Percentiles rank a stretch among this genome's conserved stretches.
Conservation (phyloP, 2,329 filamentous ascomycete genomes). For the Ophiostoma ips region DNA sequence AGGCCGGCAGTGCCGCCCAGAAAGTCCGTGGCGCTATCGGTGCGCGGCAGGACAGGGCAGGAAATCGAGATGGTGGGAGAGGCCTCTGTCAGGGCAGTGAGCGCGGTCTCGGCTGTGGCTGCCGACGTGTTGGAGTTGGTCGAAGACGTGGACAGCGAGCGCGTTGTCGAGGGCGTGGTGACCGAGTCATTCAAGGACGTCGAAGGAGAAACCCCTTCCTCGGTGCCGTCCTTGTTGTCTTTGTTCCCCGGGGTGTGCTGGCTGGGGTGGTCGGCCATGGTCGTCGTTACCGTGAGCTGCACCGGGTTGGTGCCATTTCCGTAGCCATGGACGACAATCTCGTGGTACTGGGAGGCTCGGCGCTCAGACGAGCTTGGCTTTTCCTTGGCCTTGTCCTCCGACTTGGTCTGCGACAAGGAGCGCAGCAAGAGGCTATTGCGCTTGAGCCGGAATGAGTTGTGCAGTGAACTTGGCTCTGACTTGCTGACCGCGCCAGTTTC, state of each 20-base stretch:
- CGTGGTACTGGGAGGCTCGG: constrained; percentile 24
- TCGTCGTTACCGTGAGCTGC: not conserved
- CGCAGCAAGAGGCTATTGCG: constrained; percentile 2
- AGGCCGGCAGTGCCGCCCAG: not conserved
- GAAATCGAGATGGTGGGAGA: not conserved
- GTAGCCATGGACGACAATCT: constrained; percentile 40
- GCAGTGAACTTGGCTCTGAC: not conserved
- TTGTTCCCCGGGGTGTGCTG: no score
- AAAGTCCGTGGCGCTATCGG: not conserved
- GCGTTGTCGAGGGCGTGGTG: constrained; percentile 5
- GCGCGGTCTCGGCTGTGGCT: constrained; percentile 4
- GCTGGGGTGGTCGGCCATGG: not conserved
- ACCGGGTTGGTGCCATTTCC: constrained; percentile 35
- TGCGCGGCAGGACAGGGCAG: not conserved
- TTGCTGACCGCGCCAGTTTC: not conserved
- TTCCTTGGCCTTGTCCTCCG: not conserved
- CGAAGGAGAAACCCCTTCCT: not conserved
- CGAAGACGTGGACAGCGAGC: constrained; percentile 17
- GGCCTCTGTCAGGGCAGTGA: not conserved
- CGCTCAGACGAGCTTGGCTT: not conserved
- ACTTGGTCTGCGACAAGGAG: not conserved
- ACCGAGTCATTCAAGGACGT: not conserved
- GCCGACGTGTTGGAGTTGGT: constrained; percentile 13
- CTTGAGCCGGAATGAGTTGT: not conserved
- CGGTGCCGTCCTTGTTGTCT: not conserved